Conservation (phyloP, 257 asterid species). For the Fraxinus anomala region DNA sequence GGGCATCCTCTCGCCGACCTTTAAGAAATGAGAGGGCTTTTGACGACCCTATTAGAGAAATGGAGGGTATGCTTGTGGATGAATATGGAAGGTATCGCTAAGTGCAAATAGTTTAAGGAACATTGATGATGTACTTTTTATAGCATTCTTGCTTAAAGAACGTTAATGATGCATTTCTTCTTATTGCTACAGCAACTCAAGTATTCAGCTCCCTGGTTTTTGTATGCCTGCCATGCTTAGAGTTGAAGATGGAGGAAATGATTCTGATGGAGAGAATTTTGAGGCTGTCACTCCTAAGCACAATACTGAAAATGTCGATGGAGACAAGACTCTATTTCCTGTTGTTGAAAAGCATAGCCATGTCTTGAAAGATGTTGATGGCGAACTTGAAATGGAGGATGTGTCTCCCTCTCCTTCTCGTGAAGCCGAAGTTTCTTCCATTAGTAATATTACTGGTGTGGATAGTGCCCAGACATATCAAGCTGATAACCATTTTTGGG, state of each 20-base stretch:
- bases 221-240: slow-evolving; percentile 79
- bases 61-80: slow-evolving; percentile 94
- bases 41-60: slow-evolving; percentile 86
- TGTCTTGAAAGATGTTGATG: slow-evolving; percentile 89
- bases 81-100: slow-evolving; percentile 83
- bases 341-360: slow-evolving; percentile 65
- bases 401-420: slow-evolving; percentile 75
- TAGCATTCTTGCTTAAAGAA: slow-evolving; percentile 12
- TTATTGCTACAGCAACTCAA: slow-evolving; percentile 70
- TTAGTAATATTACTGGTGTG: slow-evolving; percentile 35
- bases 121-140: background rate
- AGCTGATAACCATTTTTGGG: slow-evolving; percentile 35
- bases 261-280: slow-evolving; percentile 88
- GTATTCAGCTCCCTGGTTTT: slow-evolving; percentile 84
- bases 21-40: slow-evolving; percentile 76
- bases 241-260: slow-evolving; percentile 65
- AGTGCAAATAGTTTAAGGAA: slow-evolving; percentile 8
- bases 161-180: slow-evolving; percentile 22
- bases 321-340: slow-evolving; percentile 35
- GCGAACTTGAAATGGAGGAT: slow-evolving; percentile 98
- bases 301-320: slow-evolving; percentile 46
- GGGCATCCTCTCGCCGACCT: slow-evolving; percentile 60
- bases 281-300: slow-evolving; percentile 95
- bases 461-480: slow-evolving; percentile 35
- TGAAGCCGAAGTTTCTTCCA: slow-evolving; percentile 49